phyloP scores from a whole-genome alignment of 768 basidiomycete genomes.

The Naganishia vaughanmartiniae region DNA sequence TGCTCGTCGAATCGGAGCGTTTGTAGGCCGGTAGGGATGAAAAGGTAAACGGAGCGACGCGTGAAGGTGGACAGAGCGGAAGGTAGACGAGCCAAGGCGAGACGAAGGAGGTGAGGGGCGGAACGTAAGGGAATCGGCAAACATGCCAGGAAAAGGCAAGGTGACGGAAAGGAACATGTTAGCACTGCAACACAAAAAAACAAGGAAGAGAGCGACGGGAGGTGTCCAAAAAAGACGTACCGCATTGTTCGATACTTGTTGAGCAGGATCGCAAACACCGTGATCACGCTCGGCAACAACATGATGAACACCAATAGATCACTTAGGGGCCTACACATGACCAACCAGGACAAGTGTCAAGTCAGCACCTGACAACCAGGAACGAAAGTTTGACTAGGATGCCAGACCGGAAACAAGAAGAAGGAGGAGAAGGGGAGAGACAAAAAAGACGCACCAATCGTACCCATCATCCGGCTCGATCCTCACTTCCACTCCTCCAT shows the following conservation, averaged over 20 bases:
- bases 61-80: too few species aligned
- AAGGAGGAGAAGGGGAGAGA: not conserved
- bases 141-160: slow-evolving; percentile 51
- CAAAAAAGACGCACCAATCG: slow-evolving; percentile 73
- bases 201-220: too few species aligned
- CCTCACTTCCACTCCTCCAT: slow-evolving; percentile 31
- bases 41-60: too few species aligned
- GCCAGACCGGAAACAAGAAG: slow-evolving; percentile 22
- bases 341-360: not conserved
- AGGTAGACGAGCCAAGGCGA: too few species aligned
- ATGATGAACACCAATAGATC: slow-evolving; percentile 66
- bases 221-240: too few species aligned
- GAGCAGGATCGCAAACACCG: slow-evolving; percentile 81
- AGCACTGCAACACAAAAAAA: too few species aligned
- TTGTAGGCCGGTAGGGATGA: too few species aligned
- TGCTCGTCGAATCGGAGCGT: too few species aligned
- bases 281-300: slow-evolving; percentile 82
- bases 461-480: slow-evolving; percentile 57
- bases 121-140: not conserved
- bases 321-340: slow-evolving; percentile 40
- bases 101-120: not conserved
- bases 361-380: slow-evolving; percentile 26
- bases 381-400: not conserved
- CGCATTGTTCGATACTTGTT: slow-evolving; percentile 68
- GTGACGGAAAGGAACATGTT: not conserved